Percentiles rank a stretch among this genome's conserved stretches.
phyloP scores from a whole-genome alignment of 2,329 filamentous ascomycete genomes.

The Nigrospora oryzae region DNA sequence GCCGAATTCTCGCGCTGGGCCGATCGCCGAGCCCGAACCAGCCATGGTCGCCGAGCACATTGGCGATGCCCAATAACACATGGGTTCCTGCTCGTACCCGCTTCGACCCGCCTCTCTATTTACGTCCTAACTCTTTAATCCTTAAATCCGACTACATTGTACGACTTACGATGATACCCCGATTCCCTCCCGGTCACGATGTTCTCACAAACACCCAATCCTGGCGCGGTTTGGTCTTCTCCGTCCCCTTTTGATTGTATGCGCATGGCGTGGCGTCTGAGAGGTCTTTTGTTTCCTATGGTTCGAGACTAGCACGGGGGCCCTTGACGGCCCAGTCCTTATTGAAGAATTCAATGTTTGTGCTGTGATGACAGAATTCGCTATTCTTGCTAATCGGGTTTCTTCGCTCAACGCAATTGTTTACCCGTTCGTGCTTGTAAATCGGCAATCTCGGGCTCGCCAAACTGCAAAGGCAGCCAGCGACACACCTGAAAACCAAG shows the following conservation, averaged over 20 bases:
- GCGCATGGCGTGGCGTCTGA: constrained; percentile 1
- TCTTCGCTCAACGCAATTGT: too few relatives aligned
- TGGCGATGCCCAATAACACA: background rate
- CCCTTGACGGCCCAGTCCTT: too few relatives aligned
- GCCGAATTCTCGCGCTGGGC: constrained; percentile 25
- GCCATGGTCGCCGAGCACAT: constrained; percentile 1
- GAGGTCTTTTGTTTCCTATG: background rate
- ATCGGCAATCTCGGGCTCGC: too few relatives aligned
- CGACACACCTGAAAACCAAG: too few relatives aligned
- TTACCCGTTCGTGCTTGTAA: too few relatives aligned
- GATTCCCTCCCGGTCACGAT: background rate
- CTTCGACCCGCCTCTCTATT: background rate
- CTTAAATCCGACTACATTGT: constrained; percentile 6
- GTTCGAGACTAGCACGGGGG: too few relatives aligned
- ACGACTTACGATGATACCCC: constrained; percentile 20
- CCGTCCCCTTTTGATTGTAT: background rate
- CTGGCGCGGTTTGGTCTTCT: too few relatives aligned
- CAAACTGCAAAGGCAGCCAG: too few relatives aligned
- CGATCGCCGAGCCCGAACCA: constrained; percentile 4
- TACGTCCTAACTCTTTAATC: constrained; percentile 6
- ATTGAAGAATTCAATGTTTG: background rate
- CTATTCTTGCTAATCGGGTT: too few relatives aligned
- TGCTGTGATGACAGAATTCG: too few relatives aligned
- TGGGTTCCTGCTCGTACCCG: background rate
- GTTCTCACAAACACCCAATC: too few relatives aligned